Conservation (phyloP, 2,329 filamentous ascomycete species). For the Didymella lethalis region DNA sequence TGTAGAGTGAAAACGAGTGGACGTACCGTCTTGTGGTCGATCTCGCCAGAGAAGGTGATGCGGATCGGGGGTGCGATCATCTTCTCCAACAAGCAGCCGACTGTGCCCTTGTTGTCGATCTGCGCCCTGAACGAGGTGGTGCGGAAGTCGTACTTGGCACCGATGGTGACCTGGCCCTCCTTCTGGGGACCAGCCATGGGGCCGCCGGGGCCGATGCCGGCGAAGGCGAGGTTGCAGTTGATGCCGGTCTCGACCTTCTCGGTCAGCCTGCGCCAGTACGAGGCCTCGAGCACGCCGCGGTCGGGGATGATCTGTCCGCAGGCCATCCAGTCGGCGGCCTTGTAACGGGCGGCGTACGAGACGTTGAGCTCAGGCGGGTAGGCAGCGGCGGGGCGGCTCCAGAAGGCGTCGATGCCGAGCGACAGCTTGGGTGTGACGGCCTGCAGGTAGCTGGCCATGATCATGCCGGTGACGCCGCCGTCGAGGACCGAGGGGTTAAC, state of each 20-base stretch:
- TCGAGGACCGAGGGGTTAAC: slow-evolving; percentile 95
- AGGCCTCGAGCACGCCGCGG: slow-evolving; percentile 80
- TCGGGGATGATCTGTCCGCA: slow-evolving; percentile 89
- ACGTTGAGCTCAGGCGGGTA: slow-evolving; percentile 89
- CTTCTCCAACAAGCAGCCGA: slow-evolving; percentile 94
- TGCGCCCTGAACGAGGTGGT: slow-evolving; percentile 95
- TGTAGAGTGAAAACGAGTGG: background rate
- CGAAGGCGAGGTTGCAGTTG: slow-evolving; percentile 88
- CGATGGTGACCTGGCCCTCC: slow-evolving; percentile 89
- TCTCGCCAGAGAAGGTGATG: slow-evolving; percentile 94
- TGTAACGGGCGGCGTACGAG: slow-evolving; percentile 92
- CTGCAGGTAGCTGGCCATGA: slow-evolving; percentile 95
- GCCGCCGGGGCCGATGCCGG: slow-evolving; percentile 64
- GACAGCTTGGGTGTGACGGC: slow-evolving; percentile 86
- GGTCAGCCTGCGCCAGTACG: slow-evolving; percentile 91
- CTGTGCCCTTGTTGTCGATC: slow-evolving; percentile 92
- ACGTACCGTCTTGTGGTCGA: slow-evolving; percentile 92
- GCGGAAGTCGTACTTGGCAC: slow-evolving; percentile 98
- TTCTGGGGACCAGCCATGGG: slow-evolving; percentile 75
- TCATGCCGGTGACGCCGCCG: slow-evolving; percentile 91
- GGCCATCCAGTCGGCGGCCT: slow-evolving; percentile 89
- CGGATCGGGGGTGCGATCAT: slow-evolving; percentile 90
- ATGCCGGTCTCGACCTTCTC: slow-evolving; percentile 97
- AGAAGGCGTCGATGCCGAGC: slow-evolving; percentile 89
- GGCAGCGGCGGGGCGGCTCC: slow-evolving; percentile 85